Evolutionary conservation across 305 asterid genomes (phyloP), one percentile per base, ranked within the genome.

Genomic region (Caryopteris hybrid): DNA sequence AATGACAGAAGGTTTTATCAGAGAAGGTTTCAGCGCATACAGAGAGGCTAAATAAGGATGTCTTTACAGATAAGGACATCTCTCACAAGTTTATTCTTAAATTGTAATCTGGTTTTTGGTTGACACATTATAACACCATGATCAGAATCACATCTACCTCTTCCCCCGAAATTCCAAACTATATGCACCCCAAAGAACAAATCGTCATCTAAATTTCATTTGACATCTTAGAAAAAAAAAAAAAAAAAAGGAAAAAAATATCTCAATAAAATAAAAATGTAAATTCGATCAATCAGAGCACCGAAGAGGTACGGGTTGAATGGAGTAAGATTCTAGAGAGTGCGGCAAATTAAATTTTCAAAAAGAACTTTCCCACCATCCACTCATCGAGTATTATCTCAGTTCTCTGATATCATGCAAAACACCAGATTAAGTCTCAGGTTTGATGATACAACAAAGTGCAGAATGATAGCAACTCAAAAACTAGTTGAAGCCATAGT

Each of bases 401-500:
- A 55, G 33, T 68, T n/a, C 17, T 31, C 73, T 8, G 18, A 29
- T 42, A 25, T 31, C 41, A 43, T 31, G 58, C n/a, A 68, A 6
- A 57, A 64, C 63, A 64, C 6, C 56, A 47, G 16, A 63, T 5
- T 3, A 2, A 2, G 34, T 11, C 47, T 54, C 23, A 23, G 34
- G 41, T 46, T 54, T 46, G 54, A 31, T 68, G 14, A 31, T 18
- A 68, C 14, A 42, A 14, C 64, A 38, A 57, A 34, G 57, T 4
- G 29, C 29, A 4, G 11, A 43, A 64, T 43, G 3, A 4, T 56
- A 51, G 7, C 17, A 29, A 12, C 14, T 60, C 8, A 29, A 18
- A 46, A 22, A 76, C 12, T n/a, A 56, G 14, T 21, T 54, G 39
- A 38, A 51, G 56, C 72, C 25, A 66, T 54, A 39, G n/a, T 13